Evolutionary conservation across 2,329 filamentous ascomycete species (phyloP), one percentile per base, ranked within the genome.

Genomic region (Domatiomyces catenatus): DNA sequence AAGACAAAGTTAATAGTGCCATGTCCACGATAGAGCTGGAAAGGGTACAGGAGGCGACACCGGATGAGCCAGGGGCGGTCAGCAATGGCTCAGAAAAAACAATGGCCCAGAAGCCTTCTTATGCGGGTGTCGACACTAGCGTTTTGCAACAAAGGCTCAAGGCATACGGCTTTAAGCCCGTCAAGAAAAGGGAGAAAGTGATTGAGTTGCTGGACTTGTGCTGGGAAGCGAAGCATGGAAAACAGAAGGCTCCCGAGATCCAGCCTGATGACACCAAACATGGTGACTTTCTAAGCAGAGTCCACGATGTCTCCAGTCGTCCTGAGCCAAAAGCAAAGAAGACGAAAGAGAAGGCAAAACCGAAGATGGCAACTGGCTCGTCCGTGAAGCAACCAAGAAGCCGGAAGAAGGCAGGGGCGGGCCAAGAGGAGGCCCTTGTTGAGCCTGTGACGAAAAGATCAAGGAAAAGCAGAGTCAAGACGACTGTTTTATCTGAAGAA

Each of bases 121-220:
- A 76, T 53, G 72, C 75, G 42, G 65, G 75, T 0, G 80, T 77
- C 52, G 80, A 80, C 2, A 80, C 83, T 54, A 66, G 71, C 7
- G 76, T 84, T 52, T 67, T 89, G 15, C 69, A 77, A 2, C 76
- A 73, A 50, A 74, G 83, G 59, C 68, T 89, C 44, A 68, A 74
- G 4, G 70, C 71, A 0, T 87, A 80, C 59, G 83, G 82, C 0
- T 88, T 89, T 66, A 89, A 88, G 61, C 70, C 80, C 1, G 69
- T 88, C 26, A 85, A 81, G 61, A 77, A 71, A 50, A 74, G 84
- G 17, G 71, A 75, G 47, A 77, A 78, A 7, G 86, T 86, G 81
- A 80, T 89, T 53, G 70, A 77, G 1, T 65, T 87, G 8, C 68
- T 89, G 10, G 70, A 84, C 48, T 76, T 80, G 60, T 88, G 85